These are phyloP conservation scores for Epichloe scottii DNA, from an alignment of 2,329 filamentous ascomycete genomes.

Conservation along the genomic window DNA sequence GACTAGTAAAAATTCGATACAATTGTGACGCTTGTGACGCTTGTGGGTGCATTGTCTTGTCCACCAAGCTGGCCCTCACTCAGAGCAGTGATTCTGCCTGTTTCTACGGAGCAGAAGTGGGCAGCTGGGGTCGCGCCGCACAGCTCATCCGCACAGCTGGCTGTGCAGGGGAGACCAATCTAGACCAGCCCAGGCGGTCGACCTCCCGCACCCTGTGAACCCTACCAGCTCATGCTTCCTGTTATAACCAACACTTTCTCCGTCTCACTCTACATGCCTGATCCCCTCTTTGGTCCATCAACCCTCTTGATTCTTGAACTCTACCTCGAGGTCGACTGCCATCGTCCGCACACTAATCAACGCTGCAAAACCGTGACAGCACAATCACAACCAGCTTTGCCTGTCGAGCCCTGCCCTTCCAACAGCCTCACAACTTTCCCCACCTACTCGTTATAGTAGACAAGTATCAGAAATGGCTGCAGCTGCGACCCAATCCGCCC, in stretches of 20 bases:
- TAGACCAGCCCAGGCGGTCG: background rate
- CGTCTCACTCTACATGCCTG: background rate
- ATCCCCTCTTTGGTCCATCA: background rate
- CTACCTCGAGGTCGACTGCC: background rate
- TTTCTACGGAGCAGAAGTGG: slow-evolving; percentile 15
- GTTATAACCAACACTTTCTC: background rate
- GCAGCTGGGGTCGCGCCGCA: background rate
- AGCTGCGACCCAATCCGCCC: slow-evolving; percentile 45
- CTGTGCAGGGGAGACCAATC: slow-evolving; percentile 3
- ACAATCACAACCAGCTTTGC: background rate
- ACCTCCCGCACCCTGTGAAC: background rate
- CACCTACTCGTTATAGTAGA: slow-evolving; percentile 5
- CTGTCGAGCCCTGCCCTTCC: background rate
- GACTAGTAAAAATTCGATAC: background rate
- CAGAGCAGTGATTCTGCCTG: slow-evolving; percentile 13
- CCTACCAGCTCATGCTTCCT: background rate
- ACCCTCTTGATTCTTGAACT: background rate
- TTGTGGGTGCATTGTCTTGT: background rate
- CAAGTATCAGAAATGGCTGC: slow-evolving; percentile 40
- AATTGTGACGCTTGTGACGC: background rate
- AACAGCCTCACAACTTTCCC: slow-evolving; percentile 5
- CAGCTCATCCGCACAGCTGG: background rate
- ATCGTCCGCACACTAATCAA: background rate
- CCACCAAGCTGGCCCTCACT: background rate
- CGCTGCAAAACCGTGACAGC: background rate